These are phyloP conservation scores for Aspergillus fumigatiaffinis DNA, from an alignment of 2,329 filamentous ascomycete species.

Conservation along the genomic window DNA sequence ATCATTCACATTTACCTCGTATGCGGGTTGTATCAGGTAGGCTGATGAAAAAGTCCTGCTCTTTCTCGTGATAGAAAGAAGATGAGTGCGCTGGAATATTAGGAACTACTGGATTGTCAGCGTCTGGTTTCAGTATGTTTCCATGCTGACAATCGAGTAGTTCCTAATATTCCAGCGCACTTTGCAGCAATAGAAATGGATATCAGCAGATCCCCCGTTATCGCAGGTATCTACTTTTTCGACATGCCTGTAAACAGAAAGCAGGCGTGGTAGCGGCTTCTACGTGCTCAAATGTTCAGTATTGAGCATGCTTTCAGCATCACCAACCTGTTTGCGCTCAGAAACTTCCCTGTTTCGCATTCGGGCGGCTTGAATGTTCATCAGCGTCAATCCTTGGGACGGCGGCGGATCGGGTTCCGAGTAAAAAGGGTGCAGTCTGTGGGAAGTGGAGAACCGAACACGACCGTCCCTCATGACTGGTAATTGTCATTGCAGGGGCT, in stretches of 20 bases:
- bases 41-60: background rate
- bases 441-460: constrained; percentile 40
- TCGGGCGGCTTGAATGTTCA: constrained; percentile 57
- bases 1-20: background rate
- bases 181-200: background rate
- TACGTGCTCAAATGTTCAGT: constrained; percentile 33
- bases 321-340: constrained; percentile 84
- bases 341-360: constrained; percentile 71
- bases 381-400: constrained; percentile 51
- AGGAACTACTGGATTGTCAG: too few species aligned
- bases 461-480: constrained; percentile 78
- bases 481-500: constrained; percentile 90
- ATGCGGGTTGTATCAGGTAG: background rate
- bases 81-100: background rate
- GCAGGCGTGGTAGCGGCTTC: constrained; percentile 2
- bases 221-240: background rate
- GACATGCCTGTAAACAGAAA: background rate
- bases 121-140: too few species aligned
- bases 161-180: background rate
- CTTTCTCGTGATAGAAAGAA: background rate
- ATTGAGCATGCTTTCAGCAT: constrained; percentile 74
- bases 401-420: constrained; percentile 30
- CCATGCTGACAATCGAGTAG: background rate
- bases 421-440: constrained; percentile 38
- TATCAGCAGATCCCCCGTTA: background rate